Conservation (phyloP, 495 filamentous ascomycete genomes). For the Aspergillus asperescens region DNA sequence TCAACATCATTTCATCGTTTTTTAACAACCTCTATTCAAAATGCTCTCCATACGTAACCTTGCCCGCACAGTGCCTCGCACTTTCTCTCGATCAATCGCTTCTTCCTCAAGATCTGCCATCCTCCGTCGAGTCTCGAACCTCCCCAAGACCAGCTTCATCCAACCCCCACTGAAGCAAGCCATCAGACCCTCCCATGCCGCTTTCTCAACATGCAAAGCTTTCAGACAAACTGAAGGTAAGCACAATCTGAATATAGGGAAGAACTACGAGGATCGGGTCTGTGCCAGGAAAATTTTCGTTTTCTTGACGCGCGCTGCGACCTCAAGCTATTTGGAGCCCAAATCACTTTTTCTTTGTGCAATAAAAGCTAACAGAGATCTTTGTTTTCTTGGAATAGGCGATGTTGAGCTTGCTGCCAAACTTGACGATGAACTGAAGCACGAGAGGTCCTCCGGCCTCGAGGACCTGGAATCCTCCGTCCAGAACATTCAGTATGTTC, state of each 20-base stretch:
- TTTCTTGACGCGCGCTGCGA: not conserved
- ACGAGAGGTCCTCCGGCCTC: slow-evolving; percentile 39
- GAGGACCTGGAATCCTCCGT: slow-evolving; percentile 50
- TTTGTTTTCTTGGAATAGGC: slow-evolving; percentile 22
- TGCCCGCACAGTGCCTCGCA: slow-evolving; percentile 66
- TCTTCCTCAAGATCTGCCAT: slow-evolving; percentile 42
- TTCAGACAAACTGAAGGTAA: slow-evolving; percentile 55
- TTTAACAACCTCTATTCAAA: slow-evolving; percentile 28
- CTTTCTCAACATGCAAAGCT: slow-evolving; percentile 67
- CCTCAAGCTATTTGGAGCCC: not conserved
- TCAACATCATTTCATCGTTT: slow-evolving; percentile 11
- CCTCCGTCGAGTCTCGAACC: slow-evolving; percentile 43
- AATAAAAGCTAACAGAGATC: not conserved
- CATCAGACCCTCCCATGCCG: slow-evolving; percentile 52
- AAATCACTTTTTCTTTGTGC: not conserved
- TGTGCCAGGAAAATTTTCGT: not conserved
- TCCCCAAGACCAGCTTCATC: slow-evolving; percentile 41
- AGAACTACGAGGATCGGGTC: not conserved
- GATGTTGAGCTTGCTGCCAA: slow-evolving; percentile 46
- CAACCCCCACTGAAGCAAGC: slow-evolving; percentile 49
- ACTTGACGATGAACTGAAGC: slow-evolving; percentile 45
- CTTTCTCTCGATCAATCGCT: slow-evolving; percentile 55
- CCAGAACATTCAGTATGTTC: slow-evolving; percentile 72
- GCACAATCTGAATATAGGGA: not conserved
- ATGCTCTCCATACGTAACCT: slow-evolving; percentile 75